These are phyloP conservation scores for Davidsoniella australis DNA, from an alignment of 2,329 filamentous ascomycete species.

Conservation along the genomic window DNA sequence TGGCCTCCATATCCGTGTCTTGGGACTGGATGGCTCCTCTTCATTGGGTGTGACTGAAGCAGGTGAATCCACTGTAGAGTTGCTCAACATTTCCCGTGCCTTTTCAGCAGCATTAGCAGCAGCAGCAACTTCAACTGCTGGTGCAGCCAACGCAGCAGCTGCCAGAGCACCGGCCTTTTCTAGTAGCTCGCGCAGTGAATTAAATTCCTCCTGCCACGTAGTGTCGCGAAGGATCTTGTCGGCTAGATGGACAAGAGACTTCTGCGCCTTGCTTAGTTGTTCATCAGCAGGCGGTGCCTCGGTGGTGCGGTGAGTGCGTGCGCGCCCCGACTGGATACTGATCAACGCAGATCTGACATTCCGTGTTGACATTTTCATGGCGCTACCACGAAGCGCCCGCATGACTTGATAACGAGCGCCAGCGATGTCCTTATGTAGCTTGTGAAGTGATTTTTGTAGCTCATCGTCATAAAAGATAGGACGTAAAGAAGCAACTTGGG, in stretches of 20 bases:
- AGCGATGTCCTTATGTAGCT: constrained; percentile 6
- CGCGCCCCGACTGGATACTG: neutral
- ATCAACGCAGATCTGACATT: neutral
- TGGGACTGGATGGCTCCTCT: constrained; percentile 2
- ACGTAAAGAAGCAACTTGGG: constrained; percentile 3
- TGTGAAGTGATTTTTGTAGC: neutral
- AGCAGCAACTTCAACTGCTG: neutral
- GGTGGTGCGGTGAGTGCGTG: neutral
- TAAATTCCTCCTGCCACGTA: constrained; percentile 5
- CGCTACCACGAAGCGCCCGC: neutral
- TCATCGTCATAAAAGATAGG: constrained; percentile 7
- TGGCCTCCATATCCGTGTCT: neutral
- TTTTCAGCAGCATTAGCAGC: neutral
- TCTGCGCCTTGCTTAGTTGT: constrained; percentile 10
- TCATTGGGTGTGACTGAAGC: neutral
- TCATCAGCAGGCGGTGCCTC: constrained; percentile 8
- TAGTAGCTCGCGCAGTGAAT: neutral
- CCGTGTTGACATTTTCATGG: neutral
- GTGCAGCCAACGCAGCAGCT: neutral
- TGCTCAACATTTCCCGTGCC: neutral
- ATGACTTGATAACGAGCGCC: constrained; percentile 6
- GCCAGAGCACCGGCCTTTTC: neutral
- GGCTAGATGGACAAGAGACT: constrained; percentile 3
- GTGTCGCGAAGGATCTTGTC: constrained; percentile 9
- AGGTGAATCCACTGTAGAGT: neutral